Evolutionary conservation across 225 moss, liverwort and hornwort species (phyloP).

Genomic region (Pleurozium schreberi): DNA sequence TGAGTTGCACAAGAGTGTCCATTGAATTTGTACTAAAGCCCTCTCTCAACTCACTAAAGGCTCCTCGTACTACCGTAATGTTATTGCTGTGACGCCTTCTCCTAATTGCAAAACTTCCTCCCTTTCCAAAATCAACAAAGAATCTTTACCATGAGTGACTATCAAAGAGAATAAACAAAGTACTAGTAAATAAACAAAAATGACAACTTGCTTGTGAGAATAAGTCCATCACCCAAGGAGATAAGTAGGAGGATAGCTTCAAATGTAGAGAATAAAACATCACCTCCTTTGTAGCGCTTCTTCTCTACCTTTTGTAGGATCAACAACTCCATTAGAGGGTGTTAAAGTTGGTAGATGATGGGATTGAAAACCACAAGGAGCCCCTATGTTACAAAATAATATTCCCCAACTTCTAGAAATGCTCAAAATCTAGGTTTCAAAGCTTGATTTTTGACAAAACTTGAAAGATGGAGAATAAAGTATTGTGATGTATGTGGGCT

Average conservation of each 20-base stretch:
- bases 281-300: accelerated
- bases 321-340: background rate
- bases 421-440: accelerated
- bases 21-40: too few relatives aligned
- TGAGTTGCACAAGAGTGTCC: too few relatives aligned
- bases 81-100: accelerated
- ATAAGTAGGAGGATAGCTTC: background rate
- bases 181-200: too few relatives aligned
- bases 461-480: background rate
- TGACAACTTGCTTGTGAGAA: background rate
- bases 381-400: background rate
- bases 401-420: accelerated
- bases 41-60: background rate
- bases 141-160: accelerated
- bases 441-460: background rate
- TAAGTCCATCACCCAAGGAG: background rate
- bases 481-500: accelerated
- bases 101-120: background rate
- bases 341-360: background rate
- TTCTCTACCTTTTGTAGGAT: background rate
- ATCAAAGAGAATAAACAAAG: accelerated
- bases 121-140: too few relatives aligned
- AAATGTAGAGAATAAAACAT: background rate
- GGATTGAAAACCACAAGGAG: background rate
- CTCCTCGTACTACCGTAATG: accelerated